Conservation (phyloP, 1,139 yeast species). For the Sugiyamaella paludigena region DNA sequence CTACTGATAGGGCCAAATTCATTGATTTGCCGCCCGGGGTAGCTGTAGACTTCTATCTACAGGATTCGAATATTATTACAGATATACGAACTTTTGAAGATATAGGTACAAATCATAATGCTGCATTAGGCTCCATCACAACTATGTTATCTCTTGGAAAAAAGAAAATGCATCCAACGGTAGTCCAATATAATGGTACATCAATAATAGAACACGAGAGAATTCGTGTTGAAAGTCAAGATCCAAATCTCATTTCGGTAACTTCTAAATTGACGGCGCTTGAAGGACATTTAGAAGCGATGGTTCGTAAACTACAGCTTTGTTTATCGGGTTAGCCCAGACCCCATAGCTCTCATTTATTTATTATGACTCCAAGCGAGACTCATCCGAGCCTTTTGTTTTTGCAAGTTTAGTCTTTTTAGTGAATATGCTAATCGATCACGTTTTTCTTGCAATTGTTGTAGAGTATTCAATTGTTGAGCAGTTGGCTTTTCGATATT, state of each 20-base stretch:
- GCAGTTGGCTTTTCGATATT: constrained; percentile 28
- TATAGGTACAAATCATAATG: constrained; percentile 11
- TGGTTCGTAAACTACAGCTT: constrained; percentile 29
- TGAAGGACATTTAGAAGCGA: constrained; percentile 27
- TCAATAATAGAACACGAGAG: constrained; percentile 45
- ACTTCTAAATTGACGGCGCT: constrained; percentile 40
- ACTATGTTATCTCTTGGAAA: constrained; percentile 12
- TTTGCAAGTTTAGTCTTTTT: constrained; percentile 35
- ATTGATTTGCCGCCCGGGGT: constrained; percentile 22
- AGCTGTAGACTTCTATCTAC: constrained; percentile 30
- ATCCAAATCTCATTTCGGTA: constrained; percentile 46
- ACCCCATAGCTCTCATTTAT: not conserved
- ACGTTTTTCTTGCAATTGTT: constrained; percentile 38
- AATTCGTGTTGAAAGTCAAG: constrained; percentile 44
- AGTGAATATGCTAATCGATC: constrained; percentile 40
- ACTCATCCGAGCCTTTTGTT: constrained; percentile 27
- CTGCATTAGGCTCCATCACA: constrained; percentile 10
- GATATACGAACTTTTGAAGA: constrained; percentile 30
- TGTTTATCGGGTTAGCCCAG: constrained; percentile 11
- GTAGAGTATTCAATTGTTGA: constrained; percentile 40
- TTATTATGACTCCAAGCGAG: constrained; percentile 16
- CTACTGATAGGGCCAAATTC: constrained; percentile 18
- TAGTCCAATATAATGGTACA: constrained; percentile 34
- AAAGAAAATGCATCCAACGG: constrained; percentile 25
- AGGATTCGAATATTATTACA: constrained; percentile 30